Base-by-base conservation (phyloP, 78 protist genomes). In the Dictyostelium capitatum region DNA sequence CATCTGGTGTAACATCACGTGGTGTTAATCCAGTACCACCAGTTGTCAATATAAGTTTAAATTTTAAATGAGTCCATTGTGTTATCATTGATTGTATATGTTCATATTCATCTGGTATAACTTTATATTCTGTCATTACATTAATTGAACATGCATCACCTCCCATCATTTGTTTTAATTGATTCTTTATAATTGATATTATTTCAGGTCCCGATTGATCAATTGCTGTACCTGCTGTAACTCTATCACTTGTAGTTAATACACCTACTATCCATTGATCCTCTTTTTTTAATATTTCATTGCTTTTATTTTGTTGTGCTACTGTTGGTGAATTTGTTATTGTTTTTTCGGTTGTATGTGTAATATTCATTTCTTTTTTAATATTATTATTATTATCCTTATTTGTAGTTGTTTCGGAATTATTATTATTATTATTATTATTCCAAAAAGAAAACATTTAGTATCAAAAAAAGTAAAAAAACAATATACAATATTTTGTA, bases 1-100 rank as follows among this genome's bases (percentile, higher is more conserved):
- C 95, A 28, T 91, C 95, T 1, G 95, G 95, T 54, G 95, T 91
- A 1, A 72, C 59, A 14, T 91, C 95, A 32, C 95, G 54, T 43
- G 89, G 85, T 73, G 90, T 32, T 25, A 91, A 91, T 5, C 95
- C 95, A 3, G 95, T 91, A 15, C 95, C 95, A 41, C 95, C 95
- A 25, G 95, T 83, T 0, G 93, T 87, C 4, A 91, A 6, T 28
- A 91, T 75, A 64, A 83, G 46, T 83, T 82, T 91, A 50, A 56
- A 91, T 11, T 51, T 30, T 4, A 23, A 14, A 20, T 48, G 69
- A 3, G 80, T 59, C 89, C 84, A 83, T 80, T 67, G 84, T 14
- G 47, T 57, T 2, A 81, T 59, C 51, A 70, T 56, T 9, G 51
- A 14, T 53, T 73, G 95, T 19, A 91, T 91, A 17, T 53, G 81